Base-by-base conservation (phyloP, 1,139 yeast species). In the Zhuliangozyma parablackwelliae region DNA sequence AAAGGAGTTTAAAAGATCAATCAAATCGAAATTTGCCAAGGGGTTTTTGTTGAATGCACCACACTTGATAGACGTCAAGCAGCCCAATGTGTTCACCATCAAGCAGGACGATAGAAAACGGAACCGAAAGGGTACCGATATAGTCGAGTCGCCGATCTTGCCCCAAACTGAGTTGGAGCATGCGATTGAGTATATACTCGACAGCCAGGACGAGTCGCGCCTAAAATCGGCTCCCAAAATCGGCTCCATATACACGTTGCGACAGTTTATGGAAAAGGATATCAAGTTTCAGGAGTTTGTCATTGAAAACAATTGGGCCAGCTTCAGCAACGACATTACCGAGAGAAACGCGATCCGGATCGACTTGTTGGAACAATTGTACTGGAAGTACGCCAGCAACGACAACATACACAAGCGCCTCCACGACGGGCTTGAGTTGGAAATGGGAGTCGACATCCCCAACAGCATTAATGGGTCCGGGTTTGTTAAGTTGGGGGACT, bases 191-290 rank as follows among this genome's bases (percentile, higher is more conserved):
- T 34, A 51, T 5, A 42, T 58, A 37, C 30, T 44, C 4, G 48
- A 48, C 21, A 46, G 49, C 25, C 56, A 61, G 38, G 72, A 66
- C 44, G 59, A 59, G 1, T 48, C 58, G 4, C 43, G 55, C 13
- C 40, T 49, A 10, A 57, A 53, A 25, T 48, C 58, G n/a, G 51
- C 51, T 13, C 56, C 59, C 8, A 58, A 64, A 26, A 29, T 31
- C 40, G 68, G 78, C 0, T 68, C 78, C 0, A 50, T 68, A 3
- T 76, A 73, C 51, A 69, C 71, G 11, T 55, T 79, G 40, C 57
- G 70, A 36, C 80, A 78, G 42, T 77, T 72, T 49, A 66, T 69
- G 58, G 80, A 76, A 34, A 72, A 73, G 40, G 77, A 77, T 40
- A 49, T 61, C 27, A 64, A 61, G 38, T 69, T 72, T 37, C 69